A percentile compares a stretch with the other conserved stretches of the same genome.
These are phyloP conservation scores for Spathaspora boniae DNA, from an alignment of 805 yeast genomes.

Conservation along the genomic window DNA sequence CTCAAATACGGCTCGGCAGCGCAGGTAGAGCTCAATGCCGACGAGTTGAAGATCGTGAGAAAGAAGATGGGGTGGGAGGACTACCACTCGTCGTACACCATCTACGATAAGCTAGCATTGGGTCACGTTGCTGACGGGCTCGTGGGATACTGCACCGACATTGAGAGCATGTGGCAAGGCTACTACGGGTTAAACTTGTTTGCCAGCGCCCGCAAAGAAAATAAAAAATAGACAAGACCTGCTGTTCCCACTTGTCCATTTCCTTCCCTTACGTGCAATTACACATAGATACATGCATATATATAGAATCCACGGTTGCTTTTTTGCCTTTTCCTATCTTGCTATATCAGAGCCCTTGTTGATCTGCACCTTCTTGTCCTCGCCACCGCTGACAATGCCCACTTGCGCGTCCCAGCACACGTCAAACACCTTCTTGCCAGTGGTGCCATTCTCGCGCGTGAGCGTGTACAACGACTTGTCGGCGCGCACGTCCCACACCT, in stretches of 20 bases:
- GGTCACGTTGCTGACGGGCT: constrained; percentile 24
- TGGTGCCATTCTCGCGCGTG: constrained; percentile 58
- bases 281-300: no score
- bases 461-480: constrained; percentile 78
- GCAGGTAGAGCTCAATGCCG: constrained; percentile 64
- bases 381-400: constrained; percentile 91
- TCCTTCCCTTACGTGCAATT: no score
- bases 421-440: constrained; percentile 70
- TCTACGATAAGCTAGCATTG: constrained; percentile 8
- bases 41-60: constrained; percentile 62
- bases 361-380: constrained; percentile 88
- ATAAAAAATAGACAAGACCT: constrained; percentile 9
- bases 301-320: neutral
- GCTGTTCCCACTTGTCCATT: neutral
- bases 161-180: constrained; percentile 70
- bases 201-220: constrained; percentile 39
- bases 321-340: constrained; percentile 10
- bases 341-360: constrained; percentile 43
- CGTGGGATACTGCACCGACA: constrained; percentile 66
- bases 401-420: constrained; percentile 78
- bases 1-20: constrained; percentile 88
- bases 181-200: constrained; percentile 65
- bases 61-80: constrained; percentile 60
- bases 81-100: constrained; percentile 11
- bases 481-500: constrained; percentile 94